Evolutionary conservation across 768 basidiomycete species (phyloP), one percentile per base, ranked within the genome.

Genomic region (Suillus hirtellus): DNA sequence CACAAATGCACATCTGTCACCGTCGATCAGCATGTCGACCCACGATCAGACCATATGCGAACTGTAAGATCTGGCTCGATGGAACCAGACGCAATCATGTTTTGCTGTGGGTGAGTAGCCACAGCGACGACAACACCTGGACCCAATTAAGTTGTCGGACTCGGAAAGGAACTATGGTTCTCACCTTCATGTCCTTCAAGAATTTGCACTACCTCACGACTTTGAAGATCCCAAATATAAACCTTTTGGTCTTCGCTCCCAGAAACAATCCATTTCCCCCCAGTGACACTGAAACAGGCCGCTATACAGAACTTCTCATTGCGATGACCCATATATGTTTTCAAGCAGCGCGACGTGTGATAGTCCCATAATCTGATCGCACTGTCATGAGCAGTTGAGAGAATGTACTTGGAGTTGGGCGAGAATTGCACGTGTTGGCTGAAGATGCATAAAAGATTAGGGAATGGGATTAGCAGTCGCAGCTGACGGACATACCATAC

Each of bases 321-420:
- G 17, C 78, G 77, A 72, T 96, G 95, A 1, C 95, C 93, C 5
- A 79, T 81, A 75, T 95, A 95, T 1, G 95, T 95, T 77, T 98
- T 98, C 27, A 99, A 78, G 68, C 92, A 93, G 61, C 92, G 89
- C 0, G 92, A 90, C 0, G 89, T 90, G 66, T 96, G 93, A 74
- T 95, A 96, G 71, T 97, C 93, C 95, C 96, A 98, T 4, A 99
- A 80, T 1, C 96, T 89, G 66, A 98, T 93, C 0, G 91, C 89
- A 63, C 89, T 93, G 71, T 98, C 95, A 71, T 98, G 90, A 0
- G 96, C 93, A 0, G 95, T 93, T 1, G 95, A 95, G 59, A 99
- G 83, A 60, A 99, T 90, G 76, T 94, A 96, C 76, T 92, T 93
- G 8, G 93, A 95, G 70, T 97, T 97, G 10, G 96, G 96, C 0